Conservation (phyloP, 345 rosid species). For the Aegle marmelos region DNA sequence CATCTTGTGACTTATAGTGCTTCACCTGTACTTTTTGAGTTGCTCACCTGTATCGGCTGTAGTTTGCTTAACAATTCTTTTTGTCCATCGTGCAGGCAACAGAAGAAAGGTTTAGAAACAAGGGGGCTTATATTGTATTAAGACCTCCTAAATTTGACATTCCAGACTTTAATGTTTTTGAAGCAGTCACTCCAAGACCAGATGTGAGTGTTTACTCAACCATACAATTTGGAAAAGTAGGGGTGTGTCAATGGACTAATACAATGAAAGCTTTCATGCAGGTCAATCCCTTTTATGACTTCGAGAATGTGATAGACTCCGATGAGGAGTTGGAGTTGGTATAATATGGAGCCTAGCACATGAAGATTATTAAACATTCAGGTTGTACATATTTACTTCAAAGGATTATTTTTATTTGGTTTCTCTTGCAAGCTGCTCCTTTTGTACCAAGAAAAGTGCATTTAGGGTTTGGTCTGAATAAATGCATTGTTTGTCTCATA, state of each 20-base stretch:
- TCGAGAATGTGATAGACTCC: conserved; percentile 77
- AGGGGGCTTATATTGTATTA: conserved; percentile 80
- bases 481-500: not conserved
- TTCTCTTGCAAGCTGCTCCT: not conserved
- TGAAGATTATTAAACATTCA: conserved; percentile 11
- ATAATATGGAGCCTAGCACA: conserved; percentile 47
- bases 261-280: conserved; percentile 26
- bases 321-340: conserved; percentile 93
- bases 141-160: conserved; percentile 63
- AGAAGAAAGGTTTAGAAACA: conserved; percentile 72
- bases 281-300: conserved; percentile 80
- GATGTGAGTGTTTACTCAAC: conserved; percentile 38
- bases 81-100: conserved; percentile 52
- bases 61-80: not conserved
- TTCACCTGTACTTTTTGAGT: not conserved
- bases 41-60: not conserved
- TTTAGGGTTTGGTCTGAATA: not conserved
- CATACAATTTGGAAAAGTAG: not conserved
- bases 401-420: not conserved
- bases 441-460: not conserved
- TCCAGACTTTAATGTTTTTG: conserved; percentile 68
- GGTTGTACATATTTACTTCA: not conserved
- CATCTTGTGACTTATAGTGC: not conserved
- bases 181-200: conserved; percentile 80
- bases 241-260: conserved; percentile 7